phyloP scores from a whole-genome alignment of 768 basidiomycete genomes.

The Tylopilus felleus region DNA sequence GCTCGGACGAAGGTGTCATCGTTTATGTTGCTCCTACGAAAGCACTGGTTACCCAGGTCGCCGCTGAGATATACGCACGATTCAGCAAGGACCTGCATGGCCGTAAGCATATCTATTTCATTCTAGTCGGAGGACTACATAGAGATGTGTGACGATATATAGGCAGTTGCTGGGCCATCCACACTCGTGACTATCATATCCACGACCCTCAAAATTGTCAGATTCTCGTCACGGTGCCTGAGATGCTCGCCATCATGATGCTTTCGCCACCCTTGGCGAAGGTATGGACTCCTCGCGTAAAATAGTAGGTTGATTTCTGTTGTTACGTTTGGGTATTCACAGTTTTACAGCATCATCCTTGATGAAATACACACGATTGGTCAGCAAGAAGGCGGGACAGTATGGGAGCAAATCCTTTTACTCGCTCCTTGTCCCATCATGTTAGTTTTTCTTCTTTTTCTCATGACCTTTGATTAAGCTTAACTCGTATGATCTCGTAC shows the following conservation, averaged over 20 bases:
- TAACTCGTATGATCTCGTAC: neutral
- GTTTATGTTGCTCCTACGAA: slow-evolving; percentile 78
- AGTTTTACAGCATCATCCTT: slow-evolving; percentile 54
- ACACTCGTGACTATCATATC: slow-evolving; percentile 61
- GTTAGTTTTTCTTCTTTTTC: slow-evolving; percentile 35
- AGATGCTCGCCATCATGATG: slow-evolving; percentile 65
- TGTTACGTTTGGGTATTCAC: neutral
- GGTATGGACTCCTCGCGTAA: slow-evolving; percentile 60
- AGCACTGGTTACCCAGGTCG: slow-evolving; percentile 67
- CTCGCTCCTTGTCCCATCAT: slow-evolving; percentile 71
- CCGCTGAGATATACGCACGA: slow-evolving; percentile 70
- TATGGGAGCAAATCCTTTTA: slow-evolving; percentile 75
- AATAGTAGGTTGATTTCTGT: slow-evolving; percentile 39
- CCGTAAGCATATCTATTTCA: slow-evolving; percentile 32
- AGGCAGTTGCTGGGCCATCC: slow-evolving; percentile 64
- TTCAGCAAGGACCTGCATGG: slow-evolving; percentile 54
- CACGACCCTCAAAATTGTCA: slow-evolving; percentile 66
- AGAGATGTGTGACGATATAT: neutral
- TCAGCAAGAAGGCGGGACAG: slow-evolving; percentile 62
- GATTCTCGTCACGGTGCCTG: slow-evolving; percentile 72
- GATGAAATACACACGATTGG: slow-evolving; percentile 61
- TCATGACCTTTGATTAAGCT: neutral
- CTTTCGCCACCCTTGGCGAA: slow-evolving; percentile 62
- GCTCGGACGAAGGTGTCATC: slow-evolving; percentile 62
- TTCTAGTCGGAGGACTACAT: neutral